Conservation (phyloP, 208 protist genomes). For the Zelonia costaricensis region DNA sequence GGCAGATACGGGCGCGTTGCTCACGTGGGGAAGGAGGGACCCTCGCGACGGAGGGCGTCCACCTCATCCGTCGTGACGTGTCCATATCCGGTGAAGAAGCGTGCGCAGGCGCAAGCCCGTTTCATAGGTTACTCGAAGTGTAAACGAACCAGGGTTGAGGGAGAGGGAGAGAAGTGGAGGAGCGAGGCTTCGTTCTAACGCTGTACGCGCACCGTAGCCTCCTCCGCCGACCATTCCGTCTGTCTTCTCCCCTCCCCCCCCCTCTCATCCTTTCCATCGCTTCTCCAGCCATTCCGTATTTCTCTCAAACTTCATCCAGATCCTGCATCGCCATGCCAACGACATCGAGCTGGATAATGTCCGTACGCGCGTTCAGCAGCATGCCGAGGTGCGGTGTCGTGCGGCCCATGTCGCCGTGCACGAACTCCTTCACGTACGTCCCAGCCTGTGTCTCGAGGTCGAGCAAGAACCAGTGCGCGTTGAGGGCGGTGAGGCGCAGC, state of each 20-base stretch:
- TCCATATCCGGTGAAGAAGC: too few relatives aligned
- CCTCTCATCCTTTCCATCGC: background rate
- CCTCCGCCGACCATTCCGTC: too few relatives aligned
- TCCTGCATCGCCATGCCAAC: conserved; percentile 84
- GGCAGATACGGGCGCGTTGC: too few relatives aligned
- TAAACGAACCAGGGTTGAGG: too few relatives aligned
- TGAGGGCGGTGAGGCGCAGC: conserved; percentile 69
- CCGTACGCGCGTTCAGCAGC: conserved; percentile 74
- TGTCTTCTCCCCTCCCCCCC: background rate
- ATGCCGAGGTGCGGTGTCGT: conserved; percentile 88
- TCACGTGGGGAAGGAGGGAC: too few relatives aligned
- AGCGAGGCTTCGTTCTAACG: too few relatives aligned
- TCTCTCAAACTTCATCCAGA: conserved; percentile 27
- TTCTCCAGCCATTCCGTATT: background rate
- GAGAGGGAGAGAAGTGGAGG: too few relatives aligned
- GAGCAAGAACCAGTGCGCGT: conserved; percentile 89
- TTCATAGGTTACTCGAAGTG: too few relatives aligned
- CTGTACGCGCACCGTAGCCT: too few relatives aligned
- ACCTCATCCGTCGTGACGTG: too few relatives aligned
- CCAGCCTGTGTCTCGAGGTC: conserved; percentile 94
- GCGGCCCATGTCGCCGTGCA: conserved; percentile 96
- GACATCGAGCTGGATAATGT: conserved; percentile 97
- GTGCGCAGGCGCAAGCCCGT: too few relatives aligned
- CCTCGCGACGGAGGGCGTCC: too few relatives aligned
- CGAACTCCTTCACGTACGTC: conserved; percentile 99